phyloP scores from a whole-genome alignment of 768 basidiomycete species.

The Kwoniella sp. region DNA sequence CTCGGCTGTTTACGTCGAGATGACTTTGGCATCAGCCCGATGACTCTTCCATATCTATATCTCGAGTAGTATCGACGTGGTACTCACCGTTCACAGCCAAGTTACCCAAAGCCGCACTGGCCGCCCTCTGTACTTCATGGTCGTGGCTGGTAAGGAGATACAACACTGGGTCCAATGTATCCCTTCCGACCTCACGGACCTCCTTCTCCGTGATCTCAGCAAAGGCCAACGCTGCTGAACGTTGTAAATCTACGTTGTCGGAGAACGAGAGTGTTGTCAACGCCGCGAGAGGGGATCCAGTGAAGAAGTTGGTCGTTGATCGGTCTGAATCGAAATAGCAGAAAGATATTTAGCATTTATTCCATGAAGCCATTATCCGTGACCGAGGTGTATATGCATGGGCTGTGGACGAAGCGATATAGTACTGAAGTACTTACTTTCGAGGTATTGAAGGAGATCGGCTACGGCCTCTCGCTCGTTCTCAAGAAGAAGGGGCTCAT shows the following conservation, averaged over 20 bases:
- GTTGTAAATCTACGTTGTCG: constrained; percentile 97
- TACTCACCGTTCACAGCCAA: constrained; percentile 88
- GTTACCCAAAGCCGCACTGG: constrained; percentile 95
- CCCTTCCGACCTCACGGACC: constrained; percentile 91
- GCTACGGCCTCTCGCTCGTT: constrained; percentile 94
- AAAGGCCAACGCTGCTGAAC: constrained; percentile 95
- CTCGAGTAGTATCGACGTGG: constrained; percentile 41
- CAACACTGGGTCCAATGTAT: constrained; percentile 96
- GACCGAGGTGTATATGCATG: not conserved
- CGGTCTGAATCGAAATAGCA: constrained; percentile 66
- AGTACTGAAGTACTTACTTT: constrained; percentile 78
- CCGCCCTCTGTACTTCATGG: constrained; percentile 97
- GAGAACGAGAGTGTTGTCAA: constrained; percentile 96
- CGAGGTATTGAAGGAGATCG: constrained; percentile 93
- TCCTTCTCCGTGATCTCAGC: constrained; percentile 99
- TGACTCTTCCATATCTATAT: not conserved
- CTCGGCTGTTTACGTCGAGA: constrained; percentile 66
- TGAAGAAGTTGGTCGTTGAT: constrained; percentile 97
- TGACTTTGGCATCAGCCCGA: too few species aligned
- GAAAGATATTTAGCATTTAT: not conserved
- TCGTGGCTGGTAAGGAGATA: constrained; percentile 97
- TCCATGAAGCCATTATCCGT: too few species aligned
- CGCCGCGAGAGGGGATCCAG: constrained; percentile 85
- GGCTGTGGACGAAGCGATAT: not conserved
- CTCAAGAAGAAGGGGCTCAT: constrained; percentile 57